Base-by-base conservation (phyloP, 208 protist species). In the Leishmania gerbilli region DNA sequence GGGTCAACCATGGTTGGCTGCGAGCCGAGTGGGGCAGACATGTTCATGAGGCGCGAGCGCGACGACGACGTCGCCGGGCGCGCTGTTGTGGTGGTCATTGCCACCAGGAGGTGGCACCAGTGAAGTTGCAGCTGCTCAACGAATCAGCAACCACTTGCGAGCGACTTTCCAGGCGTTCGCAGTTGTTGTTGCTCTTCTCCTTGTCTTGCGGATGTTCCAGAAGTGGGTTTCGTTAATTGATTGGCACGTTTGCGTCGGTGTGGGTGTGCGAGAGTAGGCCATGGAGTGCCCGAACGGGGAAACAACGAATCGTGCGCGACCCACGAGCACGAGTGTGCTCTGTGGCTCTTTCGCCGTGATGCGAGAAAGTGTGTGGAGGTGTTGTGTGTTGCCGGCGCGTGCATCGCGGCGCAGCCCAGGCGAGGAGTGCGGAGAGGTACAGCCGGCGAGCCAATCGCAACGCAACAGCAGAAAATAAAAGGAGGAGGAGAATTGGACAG, bases 1-100 rank as follows among this genome's bases (percentile, higher is more conserved):
- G 82, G 82, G 65, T 82, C 72, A 79, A 86, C 68, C 62, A 60
- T 42, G n/a, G 67, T 82, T 67, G 82, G 65, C 19, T 71, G 27
- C 6, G 74, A 82, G 51, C 51, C 71, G 55, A 82, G 72, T 3
- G 74, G 71, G 3, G 67, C 17, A 6, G 81, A 81, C 62, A 69
- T 85, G 60, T 45, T 74, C 49, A 58, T 40, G 37, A 76, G 51
- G 62, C 74, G 62, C 71, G 77, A 75, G 60, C 24, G 76, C 51
- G 77, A 78, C 76, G 34, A 62, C 37, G 58, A 47, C 6, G 53
- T 51, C 40, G 74, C 24, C 6, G 71, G 69, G 27, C 74, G 51
- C 45, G 11, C 55, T 2, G 11, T 34, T 1, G 74, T 31, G 53
- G 74, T 51, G 55, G 45, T 21, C 74, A 77, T 77, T 24, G 27